These are phyloP conservation scores for Poteriospumella lacustris DNA, from an alignment of 108 stramenopile species.

Conservation along the genomic window DNA sequence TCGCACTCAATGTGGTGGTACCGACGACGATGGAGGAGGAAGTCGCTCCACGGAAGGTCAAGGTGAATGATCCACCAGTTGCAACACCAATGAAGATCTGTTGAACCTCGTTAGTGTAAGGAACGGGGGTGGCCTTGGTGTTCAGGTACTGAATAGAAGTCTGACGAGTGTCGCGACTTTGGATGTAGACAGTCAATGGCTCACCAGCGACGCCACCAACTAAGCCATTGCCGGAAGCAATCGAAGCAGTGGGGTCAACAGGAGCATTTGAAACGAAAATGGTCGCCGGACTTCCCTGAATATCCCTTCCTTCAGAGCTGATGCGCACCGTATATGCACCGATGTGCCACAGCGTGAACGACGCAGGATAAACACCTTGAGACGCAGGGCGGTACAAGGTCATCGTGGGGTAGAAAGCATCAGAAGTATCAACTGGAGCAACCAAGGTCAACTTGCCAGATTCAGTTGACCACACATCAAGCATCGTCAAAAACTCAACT, in stretches of 20 bases:
- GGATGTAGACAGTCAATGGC: slow-evolving; percentile 50
- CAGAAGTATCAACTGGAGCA: slow-evolving; percentile 36
- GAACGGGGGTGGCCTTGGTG: slow-evolving; percentile 3
- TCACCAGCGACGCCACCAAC: slow-evolving; percentile 62
- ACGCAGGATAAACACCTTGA: slow-evolving; percentile 61
- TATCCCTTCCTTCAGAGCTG: slow-evolving; percentile 44
- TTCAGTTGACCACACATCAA: slow-evolving; percentile 30
- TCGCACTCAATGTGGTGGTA: slow-evolving; percentile 31
- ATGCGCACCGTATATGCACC: slow-evolving; percentile 59
- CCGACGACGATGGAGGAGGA: slow-evolving; percentile 30
- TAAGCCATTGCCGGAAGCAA: slow-evolving; percentile 50
- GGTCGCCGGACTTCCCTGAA: slow-evolving; percentile 58
- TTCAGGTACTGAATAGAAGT: slow-evolving; percentile 47
- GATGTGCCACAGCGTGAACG: slow-evolving; percentile 58
- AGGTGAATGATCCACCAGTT: background rate
- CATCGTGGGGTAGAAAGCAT: slow-evolving; percentile 29
- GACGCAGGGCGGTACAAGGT: slow-evolving; percentile 28
- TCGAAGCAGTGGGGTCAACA: slow-evolving; percentile 55
- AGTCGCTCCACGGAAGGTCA: slow-evolving; percentile 7
- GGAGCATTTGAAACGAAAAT: slow-evolving; percentile 50
- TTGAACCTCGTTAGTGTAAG: slow-evolving; percentile 39
- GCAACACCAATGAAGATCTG: background rate
- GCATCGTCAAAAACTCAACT: slow-evolving; percentile 61
- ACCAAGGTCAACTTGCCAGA: slow-evolving; percentile 45
- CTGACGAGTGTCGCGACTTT: slow-evolving; percentile 55